These are phyloP conservation scores for Aureobasidium sp. DNA, from an alignment of 2,329 filamentous ascomycete species.

Conservation along the genomic window DNA sequence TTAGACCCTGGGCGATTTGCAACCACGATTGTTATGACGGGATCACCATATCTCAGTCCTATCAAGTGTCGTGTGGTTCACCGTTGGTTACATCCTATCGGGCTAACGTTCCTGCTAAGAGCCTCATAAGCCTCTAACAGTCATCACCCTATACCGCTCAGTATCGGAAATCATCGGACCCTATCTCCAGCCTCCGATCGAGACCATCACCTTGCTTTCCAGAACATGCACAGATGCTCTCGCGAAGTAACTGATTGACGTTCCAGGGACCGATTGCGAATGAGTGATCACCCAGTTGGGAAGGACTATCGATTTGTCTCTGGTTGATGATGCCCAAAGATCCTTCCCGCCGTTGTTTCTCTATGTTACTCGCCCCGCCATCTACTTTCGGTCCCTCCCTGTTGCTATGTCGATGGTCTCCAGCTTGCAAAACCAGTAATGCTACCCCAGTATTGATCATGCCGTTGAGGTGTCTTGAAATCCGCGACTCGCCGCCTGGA, in stretches of 20 bases:
- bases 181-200: neutral
- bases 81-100: neutral
- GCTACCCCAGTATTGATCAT: neutral
- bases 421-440: neutral
- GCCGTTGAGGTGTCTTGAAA: neutral
- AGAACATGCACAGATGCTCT: neutral
- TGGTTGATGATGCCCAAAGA: neutral
- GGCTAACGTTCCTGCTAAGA: neutral
- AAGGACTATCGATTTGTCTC: neutral
- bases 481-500: neutral
- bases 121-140: neutral
- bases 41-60: neutral
- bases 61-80: neutral
- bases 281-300: neutral
- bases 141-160: neutral
- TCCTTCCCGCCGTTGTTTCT: neutral
- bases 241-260: neutral
- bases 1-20: neutral
- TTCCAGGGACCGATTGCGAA: neutral
- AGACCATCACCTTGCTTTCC: neutral
- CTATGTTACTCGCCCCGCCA: neutral
- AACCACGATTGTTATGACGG: neutral
- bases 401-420: conserved; percentile 3
- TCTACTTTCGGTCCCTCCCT: neutral
- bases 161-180: neutral